These are phyloP conservation scores for Fraxinus latifolia DNA, from an alignment of 305 asterid species.

Conservation along the genomic window DNA sequence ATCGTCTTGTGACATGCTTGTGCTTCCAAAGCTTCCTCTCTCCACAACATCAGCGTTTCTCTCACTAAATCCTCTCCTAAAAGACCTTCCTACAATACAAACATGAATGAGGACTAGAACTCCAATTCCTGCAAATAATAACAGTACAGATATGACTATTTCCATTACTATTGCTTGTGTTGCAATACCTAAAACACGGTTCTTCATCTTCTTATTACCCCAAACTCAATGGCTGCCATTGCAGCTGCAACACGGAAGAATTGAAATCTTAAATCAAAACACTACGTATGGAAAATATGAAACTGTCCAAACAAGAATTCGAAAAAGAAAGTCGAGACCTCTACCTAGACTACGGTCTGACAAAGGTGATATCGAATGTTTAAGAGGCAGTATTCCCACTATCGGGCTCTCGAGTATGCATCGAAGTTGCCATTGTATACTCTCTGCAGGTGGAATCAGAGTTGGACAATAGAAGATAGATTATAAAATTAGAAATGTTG, in stretches of 20 bases:
- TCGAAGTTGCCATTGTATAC: not conserved
- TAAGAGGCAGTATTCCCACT: not conserved
- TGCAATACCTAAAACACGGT: conserved; percentile 27
- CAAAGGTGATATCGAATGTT: not conserved
- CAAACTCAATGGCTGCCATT: no score
- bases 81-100: conserved; percentile 49
- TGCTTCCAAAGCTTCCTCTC: conserved; percentile 43
- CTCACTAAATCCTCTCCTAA: conserved; percentile 24
- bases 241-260: no score
- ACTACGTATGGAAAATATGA: no score
- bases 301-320: no score
- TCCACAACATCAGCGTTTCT: conserved; percentile 21
- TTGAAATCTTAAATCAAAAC: no score
- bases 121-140: conserved; percentile 51
- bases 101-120: conserved; percentile 47
- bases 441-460: not conserved
- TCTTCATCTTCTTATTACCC: conserved; percentile 15
- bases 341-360: not conserved
- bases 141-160: conserved; percentile 33
- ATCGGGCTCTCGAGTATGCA: not conserved
- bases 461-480: not conserved
- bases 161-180: conserved; percentile 35
- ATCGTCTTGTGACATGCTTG: conserved; percentile 65
- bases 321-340: not conserved
- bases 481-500: not conserved